Evolutionary conservation across 2,329 filamentous ascomycete species (phyloP).

Genomic region (Ascochyta koolunga): DNA sequence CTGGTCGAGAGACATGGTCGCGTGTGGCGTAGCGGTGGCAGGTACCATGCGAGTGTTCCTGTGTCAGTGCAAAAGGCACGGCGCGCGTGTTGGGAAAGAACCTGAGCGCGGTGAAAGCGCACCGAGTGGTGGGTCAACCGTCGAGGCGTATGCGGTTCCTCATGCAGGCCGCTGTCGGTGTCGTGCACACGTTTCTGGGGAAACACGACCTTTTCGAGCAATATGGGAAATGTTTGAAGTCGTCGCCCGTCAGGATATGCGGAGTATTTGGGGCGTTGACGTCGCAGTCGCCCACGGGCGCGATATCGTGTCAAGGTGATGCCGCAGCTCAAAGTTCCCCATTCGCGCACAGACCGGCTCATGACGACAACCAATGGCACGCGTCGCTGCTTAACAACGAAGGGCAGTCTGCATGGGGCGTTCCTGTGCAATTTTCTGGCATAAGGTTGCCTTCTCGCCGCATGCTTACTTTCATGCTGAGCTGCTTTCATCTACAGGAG

Average conservation of each 20-base stretch:
- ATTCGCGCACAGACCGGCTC: conserved; percentile 1
- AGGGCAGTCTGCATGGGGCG: neutral
- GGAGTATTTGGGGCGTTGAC: neutral
- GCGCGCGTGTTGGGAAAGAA: neutral
- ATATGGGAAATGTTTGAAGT: neutral
- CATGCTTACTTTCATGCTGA: neutral
- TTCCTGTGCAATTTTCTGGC: too few relatives aligned
- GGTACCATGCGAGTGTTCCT: neutral
- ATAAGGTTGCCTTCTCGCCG: too few relatives aligned
- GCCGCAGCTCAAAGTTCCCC: neutral
- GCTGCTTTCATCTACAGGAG: neutral
- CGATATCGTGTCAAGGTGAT: conserved; percentile 17
- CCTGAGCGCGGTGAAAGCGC: conserved; percentile 18
- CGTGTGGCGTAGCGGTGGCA: conserved; percentile 16
- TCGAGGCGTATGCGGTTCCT: conserved; percentile 25
- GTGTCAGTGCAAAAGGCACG: neutral
- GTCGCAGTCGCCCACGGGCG: conserved; percentile 20
- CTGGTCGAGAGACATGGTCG: conserved; percentile 32
- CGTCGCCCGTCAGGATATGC: neutral
- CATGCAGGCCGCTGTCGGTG: conserved; percentile 27
- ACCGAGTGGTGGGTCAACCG: conserved; percentile 21
- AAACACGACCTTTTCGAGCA: neutral
- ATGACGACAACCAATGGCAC: neutral
- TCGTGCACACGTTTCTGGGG: neutral
- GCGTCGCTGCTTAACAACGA: conserved; percentile 2